Percentiles rank a stretch among this genome's conserved stretches.
Evolutionary conservation across 192 early-diverging fungal species (phyloP).

Genomic region (Chytriomyces hyalinus): DNA sequence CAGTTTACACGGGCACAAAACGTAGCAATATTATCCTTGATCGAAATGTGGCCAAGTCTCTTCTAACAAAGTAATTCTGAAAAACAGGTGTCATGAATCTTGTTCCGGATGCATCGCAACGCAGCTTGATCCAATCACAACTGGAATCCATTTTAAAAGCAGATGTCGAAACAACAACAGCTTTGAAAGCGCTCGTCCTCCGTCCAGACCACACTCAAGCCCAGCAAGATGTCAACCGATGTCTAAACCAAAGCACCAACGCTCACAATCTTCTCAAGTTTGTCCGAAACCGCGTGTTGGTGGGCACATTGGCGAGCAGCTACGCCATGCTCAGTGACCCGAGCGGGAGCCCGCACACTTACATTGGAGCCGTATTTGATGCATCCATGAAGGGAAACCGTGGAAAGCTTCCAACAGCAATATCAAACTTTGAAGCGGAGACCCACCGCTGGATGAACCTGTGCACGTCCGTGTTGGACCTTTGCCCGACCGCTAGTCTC

Average conservation of each 20-base stretch:
- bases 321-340: slow-evolving; percentile 26
- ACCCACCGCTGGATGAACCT: slow-evolving; percentile 18
- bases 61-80: not conserved
- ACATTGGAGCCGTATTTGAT: slow-evolving; percentile 18
- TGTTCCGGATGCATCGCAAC: slow-evolving; percentile 23
- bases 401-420: slow-evolving; percentile 15
- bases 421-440: slow-evolving; percentile 35
- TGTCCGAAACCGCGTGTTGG: slow-evolving; percentile 34
- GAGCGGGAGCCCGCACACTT: slow-evolving; percentile 13
- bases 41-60: not conserved
- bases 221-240: slow-evolving; percentile 25
- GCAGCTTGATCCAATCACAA: slow-evolving; percentile 21
- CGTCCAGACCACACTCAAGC: slow-evolving; percentile 9
- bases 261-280: slow-evolving; percentile 39
- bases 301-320: slow-evolving; percentile 31
- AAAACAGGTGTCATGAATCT: slow-evolving; percentile 20
- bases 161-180: slow-evolving; percentile 20
- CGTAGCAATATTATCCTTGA: slow-evolving; percentile 1
- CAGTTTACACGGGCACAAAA: slow-evolving; percentile 29
- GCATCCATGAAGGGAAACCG: slow-evolving; percentile 31
- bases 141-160: slow-evolving; percentile 23
- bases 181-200: not conserved
- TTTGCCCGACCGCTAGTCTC: slow-evolving; percentile 11
- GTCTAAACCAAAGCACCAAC: slow-evolving; percentile 8
- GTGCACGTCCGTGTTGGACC: slow-evolving; percentile 29